A percentile compares a stretch with the other conserved stretches of the same genome.
These are phyloP conservation scores for Citrus sinensis DNA, from an alignment of 345 rosid genomes.

Conservation along the genomic window DNA sequence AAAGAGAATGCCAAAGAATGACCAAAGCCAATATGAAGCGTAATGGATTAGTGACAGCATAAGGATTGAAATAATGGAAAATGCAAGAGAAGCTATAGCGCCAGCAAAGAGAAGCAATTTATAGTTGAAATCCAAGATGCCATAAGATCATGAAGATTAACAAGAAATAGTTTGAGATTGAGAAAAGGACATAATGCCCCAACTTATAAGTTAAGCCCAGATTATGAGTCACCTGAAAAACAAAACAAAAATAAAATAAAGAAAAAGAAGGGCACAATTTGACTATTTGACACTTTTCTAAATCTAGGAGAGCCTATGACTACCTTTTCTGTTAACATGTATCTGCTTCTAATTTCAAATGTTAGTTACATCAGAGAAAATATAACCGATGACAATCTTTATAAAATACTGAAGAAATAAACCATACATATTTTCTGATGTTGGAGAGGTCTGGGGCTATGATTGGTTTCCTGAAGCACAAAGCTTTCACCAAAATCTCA, in stretches of 20 bases:
- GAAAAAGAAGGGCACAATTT: background rate
- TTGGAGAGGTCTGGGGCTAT: conserved; percentile 77
- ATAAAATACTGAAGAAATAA: conserved; percentile 16
- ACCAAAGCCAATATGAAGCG: background rate
- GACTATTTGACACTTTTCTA: background rate
- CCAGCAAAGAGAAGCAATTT: background rate
- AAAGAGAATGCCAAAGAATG: background rate
- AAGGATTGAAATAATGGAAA: background rate
- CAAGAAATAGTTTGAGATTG: background rate
- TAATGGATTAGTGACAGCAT: background rate
- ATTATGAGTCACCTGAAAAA: background rate
- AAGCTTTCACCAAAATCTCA: conserved; percentile 66
- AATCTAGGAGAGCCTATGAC: background rate
- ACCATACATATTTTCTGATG: conserved; percentile 76
- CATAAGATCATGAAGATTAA: background rate
- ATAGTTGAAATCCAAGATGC: background rate
- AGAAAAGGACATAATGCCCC: background rate
- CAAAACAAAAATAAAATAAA: background rate
- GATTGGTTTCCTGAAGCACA: conserved; percentile 74
- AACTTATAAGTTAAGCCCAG: background rate
- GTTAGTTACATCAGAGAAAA: background rate
- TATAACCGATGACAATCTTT: background rate
- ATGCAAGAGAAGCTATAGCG: background rate
- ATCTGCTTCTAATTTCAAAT: background rate
- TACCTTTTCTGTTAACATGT: background rate